A percentile compares a stretch with the other conserved stretches of the same genome.
Conservation (phyloP, 805 yeast genomes). For the Yarrowia sp. region DNA sequence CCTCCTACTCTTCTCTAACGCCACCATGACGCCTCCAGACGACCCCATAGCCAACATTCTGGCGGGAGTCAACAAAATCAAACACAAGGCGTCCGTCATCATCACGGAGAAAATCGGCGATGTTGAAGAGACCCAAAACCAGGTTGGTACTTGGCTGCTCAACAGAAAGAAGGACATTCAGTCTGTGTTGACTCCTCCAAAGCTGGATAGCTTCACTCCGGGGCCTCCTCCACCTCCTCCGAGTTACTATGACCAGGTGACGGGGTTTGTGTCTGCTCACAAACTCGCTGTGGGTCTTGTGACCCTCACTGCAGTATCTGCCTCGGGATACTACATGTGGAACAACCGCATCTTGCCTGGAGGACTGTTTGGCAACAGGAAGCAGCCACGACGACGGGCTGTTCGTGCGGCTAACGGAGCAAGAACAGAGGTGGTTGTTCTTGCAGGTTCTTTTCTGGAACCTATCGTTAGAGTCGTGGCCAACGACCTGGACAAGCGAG, state of each 20-base stretch:
- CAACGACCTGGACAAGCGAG: constrained; percentile 70
- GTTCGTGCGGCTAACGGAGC: constrained; percentile 65
- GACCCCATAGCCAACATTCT: constrained; percentile 24
- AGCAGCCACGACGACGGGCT: constrained; percentile 50
- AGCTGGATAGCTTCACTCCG: background rate
- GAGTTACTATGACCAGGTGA: constrained; percentile 28
- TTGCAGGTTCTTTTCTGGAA: constrained; percentile 75
- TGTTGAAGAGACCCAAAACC: constrained; percentile 15
- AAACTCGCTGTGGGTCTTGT: constrained; percentile 31
- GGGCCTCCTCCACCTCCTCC: constrained; percentile 37
- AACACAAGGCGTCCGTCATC: constrained; percentile 19
- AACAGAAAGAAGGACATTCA: constrained; percentile 17
- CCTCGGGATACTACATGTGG: constrained; percentile 31
- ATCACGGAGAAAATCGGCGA: constrained; percentile 13
- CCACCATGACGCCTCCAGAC: constrained; percentile 25
- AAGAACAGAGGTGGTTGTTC: constrained; percentile 67
- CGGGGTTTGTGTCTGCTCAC: constrained; percentile 35
- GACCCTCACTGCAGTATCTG: constrained; percentile 31
- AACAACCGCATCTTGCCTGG: constrained; percentile 24
- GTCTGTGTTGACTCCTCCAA: background rate
- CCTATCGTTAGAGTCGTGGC: constrained; percentile 69
- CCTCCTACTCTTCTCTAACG: background rate
- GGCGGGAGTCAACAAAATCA: constrained; percentile 21
- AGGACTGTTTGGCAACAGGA: constrained; percentile 16
- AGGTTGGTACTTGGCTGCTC: constrained; percentile 10